These are phyloP conservation scores for Colletotrichum gloeosporioides DNA, from an alignment of 2,329 filamentous ascomycete species.

Conservation along the genomic window DNA sequence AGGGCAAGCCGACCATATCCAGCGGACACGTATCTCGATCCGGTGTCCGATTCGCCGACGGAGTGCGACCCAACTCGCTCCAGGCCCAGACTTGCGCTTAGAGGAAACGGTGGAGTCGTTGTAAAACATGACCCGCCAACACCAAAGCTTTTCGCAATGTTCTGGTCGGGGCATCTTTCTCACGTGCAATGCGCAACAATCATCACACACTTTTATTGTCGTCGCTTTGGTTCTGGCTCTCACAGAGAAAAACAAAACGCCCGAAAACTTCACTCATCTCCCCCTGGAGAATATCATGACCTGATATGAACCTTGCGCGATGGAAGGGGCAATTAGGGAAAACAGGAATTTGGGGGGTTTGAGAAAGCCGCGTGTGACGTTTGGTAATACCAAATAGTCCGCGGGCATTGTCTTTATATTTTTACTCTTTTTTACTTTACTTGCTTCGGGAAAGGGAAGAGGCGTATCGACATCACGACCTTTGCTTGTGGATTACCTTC, in stretches of 20 bases:
- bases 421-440: background rate
- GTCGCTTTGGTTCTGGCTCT: conserved; percentile 20
- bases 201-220: conserved; percentile 1
- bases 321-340: conserved; percentile 18
- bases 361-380: conserved; percentile 9
- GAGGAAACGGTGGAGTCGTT: conserved; percentile 24
- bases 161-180: conserved; percentile 15
- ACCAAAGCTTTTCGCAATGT: conserved; percentile 14
- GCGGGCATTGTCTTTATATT: conserved; percentile 13
- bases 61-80: conserved; percentile 35
- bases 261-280: conserved; percentile 23
- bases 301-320: conserved; percentile 24
- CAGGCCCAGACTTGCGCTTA: conserved; percentile 41
- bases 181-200: conserved; percentile 6
- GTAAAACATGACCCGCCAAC: conserved; percentile 17
- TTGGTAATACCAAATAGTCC: background rate
- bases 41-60: conserved; percentile 48
- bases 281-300: conserved; percentile 23
- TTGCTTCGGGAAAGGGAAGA: conserved; percentile 10
- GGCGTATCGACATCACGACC: conserved; percentile 17
- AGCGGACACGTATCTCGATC: conserved; percentile 41
- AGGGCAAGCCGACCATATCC: conserved; percentile 43
- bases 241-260: conserved; percentile 2
- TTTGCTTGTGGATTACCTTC: conserved; percentile 22
- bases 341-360: conserved; percentile 11